phyloP scores from a whole-genome alignment of 306 rosid genomes.

The Prunus mira region DNA sequence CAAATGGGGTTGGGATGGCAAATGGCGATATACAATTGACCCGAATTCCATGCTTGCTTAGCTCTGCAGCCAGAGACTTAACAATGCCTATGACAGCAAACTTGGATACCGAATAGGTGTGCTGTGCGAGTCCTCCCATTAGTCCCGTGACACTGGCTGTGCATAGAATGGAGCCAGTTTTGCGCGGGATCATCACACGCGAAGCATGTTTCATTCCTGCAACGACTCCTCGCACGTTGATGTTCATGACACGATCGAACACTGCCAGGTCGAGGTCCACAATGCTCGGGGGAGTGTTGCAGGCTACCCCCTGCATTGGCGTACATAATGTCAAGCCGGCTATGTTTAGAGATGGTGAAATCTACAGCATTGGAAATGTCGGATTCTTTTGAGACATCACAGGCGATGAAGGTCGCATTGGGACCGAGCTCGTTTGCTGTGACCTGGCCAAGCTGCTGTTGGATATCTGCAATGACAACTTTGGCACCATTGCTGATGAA shows the following conservation, averaged over 20 bases:
- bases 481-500: conserved; percentile 84
- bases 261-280: conserved; percentile 50
- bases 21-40: conserved; percentile 78
- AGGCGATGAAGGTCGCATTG: conserved; percentile 56
- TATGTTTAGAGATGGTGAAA: conserved; percentile 52
- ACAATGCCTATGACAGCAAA: conserved; percentile 66
- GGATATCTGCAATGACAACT: conserved; percentile 80
- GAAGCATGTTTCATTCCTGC: conserved; percentile 84
- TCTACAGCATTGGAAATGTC: conserved; percentile 76
- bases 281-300: conserved; percentile 67
- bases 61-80: conserved; percentile 64
- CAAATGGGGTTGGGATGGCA: conserved; percentile 67
- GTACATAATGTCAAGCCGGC: conserved; percentile 77
- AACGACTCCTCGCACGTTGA: conserved; percentile 72
- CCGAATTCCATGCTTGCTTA: conserved; percentile 61
- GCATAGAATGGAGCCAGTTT: conserved; percentile 67
- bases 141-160: conserved; percentile 79
- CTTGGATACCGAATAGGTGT: conserved; percentile 72
- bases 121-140: conserved; percentile 75
- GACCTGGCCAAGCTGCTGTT: conserved; percentile 54
- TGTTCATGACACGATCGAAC: conserved; percentile 60
- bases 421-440: conserved; percentile 67
- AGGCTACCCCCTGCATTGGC: conserved; percentile 77
- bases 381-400: conserved; percentile 75
- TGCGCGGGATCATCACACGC: conserved; percentile 72